A percentile compares a stretch with the other conserved stretches of the same genome.
Evolutionary conservation across 805 yeast species (phyloP).

Genomic region (Schwanniomyces pseudopolymorphus): DNA sequence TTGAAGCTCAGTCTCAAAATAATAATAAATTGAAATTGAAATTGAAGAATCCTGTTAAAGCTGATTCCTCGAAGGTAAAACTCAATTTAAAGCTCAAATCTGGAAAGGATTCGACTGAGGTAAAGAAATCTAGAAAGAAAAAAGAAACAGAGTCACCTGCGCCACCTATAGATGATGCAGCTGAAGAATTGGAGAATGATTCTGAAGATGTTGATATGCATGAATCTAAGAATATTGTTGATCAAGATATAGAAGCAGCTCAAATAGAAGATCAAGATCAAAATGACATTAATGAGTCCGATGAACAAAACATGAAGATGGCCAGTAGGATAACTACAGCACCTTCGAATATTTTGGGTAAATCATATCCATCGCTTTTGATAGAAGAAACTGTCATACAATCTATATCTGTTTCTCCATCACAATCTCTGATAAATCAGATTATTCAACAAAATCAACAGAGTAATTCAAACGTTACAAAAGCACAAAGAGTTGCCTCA

Average conservation of each 20-base stretch:
- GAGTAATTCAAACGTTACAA: slow-evolving; percentile 10
- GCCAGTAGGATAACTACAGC: slow-evolving; percentile 6
- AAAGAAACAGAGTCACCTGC: slow-evolving; percentile 13
- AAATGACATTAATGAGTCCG: slow-evolving; percentile 5
- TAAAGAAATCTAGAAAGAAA: slow-evolving; percentile 16
- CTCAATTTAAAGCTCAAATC: slow-evolving; percentile 24
- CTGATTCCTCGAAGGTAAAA: slow-evolving; percentile 24
- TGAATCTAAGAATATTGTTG: slow-evolving; percentile 2
- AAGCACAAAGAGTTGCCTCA: slow-evolving; percentile 24
- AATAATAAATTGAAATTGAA: slow-evolving; percentile 25
- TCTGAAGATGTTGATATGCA: slow-evolving; percentile 12
- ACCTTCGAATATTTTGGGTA: slow-evolving; percentile 27
- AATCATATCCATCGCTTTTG: slow-evolving; percentile 24
- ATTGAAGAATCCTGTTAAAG: slow-evolving; percentile 19
- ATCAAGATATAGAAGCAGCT: slow-evolving; percentile 3
- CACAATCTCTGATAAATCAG: slow-evolving; percentile 12
- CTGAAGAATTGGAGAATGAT: slow-evolving; percentile 7
- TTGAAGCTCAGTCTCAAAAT: slow-evolving; percentile 12
- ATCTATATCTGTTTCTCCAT: slow-evolving; percentile 35
- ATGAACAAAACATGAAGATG: too few relatives aligned
- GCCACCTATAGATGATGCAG: slow-evolving; percentile 1
- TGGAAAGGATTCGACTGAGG: slow-evolving; percentile 13
- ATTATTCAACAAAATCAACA: slow-evolving; percentile 15
- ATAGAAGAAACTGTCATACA: slow-evolving; percentile 35
- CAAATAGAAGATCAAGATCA: slow-evolving; percentile 12